A percentile compares a stretch with the other conserved stretches of the same genome.
Evolutionary conservation across 1,284 basidiomycete species (phyloP).

Genomic region (Chalciporus sp.): DNA sequence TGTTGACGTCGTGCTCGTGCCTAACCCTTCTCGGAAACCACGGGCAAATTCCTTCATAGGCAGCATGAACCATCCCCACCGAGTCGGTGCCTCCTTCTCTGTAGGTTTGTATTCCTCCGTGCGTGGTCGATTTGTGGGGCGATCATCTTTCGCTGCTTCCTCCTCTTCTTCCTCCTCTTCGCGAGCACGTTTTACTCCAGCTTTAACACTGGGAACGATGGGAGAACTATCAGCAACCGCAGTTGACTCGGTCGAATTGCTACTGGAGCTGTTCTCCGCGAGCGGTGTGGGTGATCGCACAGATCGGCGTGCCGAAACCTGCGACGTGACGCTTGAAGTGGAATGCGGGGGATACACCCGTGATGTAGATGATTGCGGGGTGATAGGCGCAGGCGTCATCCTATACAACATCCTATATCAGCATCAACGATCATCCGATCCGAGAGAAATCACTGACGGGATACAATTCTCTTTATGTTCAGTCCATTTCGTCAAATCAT

Average conservation of each 20-base stretch:
- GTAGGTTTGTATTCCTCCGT: constrained; percentile 47
- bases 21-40: constrained; percentile 63
- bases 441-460: constrained; percentile 37
- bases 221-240: constrained; percentile 36
- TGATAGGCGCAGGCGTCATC: constrained; percentile 23
- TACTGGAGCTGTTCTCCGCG: constrained; percentile 32
- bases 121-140: constrained; percentile 51
- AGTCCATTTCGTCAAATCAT: constrained; percentile 59
- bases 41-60: constrained; percentile 64
- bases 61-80: constrained; percentile 58
- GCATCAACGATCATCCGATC: constrained; percentile 5
- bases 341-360: constrained; percentile 21
- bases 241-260: constrained; percentile 45
- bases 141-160: constrained; percentile 39
- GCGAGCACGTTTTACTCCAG: constrained; percentile 52
- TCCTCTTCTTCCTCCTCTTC: constrained; percentile 36
- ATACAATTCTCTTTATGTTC: constrained; percentile 56
- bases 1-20: constrained; percentile 18
- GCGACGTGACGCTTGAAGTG: constrained; percentile 19
- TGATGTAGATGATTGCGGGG: constrained; percentile 22
- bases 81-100: constrained; percentile 44
- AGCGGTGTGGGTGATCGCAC: constrained; percentile 36
- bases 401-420: constrained; percentile 11
- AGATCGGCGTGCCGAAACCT: constrained; percentile 10
- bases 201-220: constrained; percentile 11